Evolutionary conservation across 371 early-diverging fungal species (phyloP).

Genomic region (Basidiobolus meristosporus): DNA sequence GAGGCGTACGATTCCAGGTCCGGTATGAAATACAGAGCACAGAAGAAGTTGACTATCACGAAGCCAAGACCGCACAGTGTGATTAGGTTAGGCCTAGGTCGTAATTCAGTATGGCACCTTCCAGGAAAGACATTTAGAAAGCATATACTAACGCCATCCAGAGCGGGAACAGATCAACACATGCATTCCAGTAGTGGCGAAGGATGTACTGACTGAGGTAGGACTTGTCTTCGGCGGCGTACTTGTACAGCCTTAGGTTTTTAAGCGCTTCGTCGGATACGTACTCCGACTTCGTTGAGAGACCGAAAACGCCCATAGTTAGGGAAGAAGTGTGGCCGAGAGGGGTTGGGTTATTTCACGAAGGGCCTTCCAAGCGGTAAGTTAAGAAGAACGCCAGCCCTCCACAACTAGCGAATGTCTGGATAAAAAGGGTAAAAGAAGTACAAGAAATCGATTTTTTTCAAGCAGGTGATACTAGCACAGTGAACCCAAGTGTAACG

Average conservation of each 20-base stretch:
- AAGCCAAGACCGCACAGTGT: constrained; percentile 86
- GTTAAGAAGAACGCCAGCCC: too few species aligned
- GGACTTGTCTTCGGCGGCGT: constrained; percentile 72
- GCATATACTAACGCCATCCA: constrained; percentile 68
- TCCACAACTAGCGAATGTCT: too few species aligned
- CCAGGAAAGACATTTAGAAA: not conserved
- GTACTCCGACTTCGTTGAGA: too few species aligned
- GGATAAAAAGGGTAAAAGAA: too few species aligned
- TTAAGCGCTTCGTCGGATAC: not conserved
- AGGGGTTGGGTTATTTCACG: too few species aligned
- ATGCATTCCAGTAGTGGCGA: constrained; percentile 78
- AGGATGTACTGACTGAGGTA: constrained; percentile 71
- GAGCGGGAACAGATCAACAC: constrained; percentile 73
- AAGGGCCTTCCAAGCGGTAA: too few species aligned
- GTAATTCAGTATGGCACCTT: not conserved
- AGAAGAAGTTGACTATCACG: constrained; percentile 52
- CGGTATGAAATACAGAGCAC: constrained; percentile 43
- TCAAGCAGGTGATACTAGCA: too few species aligned
- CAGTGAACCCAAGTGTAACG: too few species aligned
- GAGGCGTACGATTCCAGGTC: constrained; percentile 59
- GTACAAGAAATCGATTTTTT: too few species aligned
- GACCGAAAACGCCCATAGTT: too few species aligned
- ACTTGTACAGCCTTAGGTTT: constrained; percentile 64
- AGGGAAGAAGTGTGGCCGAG: too few species aligned
- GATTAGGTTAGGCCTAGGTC: constrained; percentile 83